Percentiles rank a stretch among this genome's conserved stretches.
Evolutionary conservation across 495 filamentous ascomycete species (phyloP).

Genomic region (Arthonia radiata): DNA sequence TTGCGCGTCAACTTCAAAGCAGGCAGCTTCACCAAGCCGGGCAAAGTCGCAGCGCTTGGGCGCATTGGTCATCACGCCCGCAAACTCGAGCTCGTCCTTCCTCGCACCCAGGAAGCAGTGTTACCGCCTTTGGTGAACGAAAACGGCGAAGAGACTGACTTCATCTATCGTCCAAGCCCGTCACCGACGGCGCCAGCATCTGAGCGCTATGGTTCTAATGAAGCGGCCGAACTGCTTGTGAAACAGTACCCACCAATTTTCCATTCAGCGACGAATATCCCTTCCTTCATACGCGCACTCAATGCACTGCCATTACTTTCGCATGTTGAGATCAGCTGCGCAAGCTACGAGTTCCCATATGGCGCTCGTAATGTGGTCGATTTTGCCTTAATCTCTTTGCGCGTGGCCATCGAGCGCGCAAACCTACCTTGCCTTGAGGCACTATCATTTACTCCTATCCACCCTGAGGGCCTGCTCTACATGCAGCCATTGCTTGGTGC

Average conservation of each 20-base stretch:
- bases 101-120: conserved; percentile 46
- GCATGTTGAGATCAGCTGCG: conserved; percentile 45
- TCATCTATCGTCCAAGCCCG: conserved; percentile 46
- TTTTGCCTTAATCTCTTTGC: conserved; percentile 57
- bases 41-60: conserved; percentile 39
- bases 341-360: conserved; percentile 39
- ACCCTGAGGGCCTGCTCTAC: conserved; percentile 43
- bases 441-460: conserved; percentile 39
- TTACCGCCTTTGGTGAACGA: conserved; percentile 47
- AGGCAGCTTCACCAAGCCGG: conserved; percentile 41
- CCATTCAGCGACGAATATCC: conserved; percentile 61
- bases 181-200: conserved; percentile 12
- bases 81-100: conserved; percentile 41
- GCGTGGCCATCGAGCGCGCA: conserved; percentile 47
- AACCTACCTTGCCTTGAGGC: conserved; percentile 31
- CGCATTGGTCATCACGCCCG: conserved; percentile 48
- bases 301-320: conserved; percentile 33
- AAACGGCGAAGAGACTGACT: conserved; percentile 45
- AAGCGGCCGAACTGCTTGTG: conserved; percentile 40
- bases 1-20: conserved; percentile 39
- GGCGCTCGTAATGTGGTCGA: conserved; percentile 52
- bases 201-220: conserved; percentile 43
- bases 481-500: conserved; percentile 39
- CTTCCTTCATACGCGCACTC: conserved; percentile 49
- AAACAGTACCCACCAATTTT: conserved; percentile 63